Evolutionary conservation across 768 basidiomycete species (phyloP), one percentile per base, ranked within the genome.

Genomic region (Auriscalpium vulgare): DNA sequence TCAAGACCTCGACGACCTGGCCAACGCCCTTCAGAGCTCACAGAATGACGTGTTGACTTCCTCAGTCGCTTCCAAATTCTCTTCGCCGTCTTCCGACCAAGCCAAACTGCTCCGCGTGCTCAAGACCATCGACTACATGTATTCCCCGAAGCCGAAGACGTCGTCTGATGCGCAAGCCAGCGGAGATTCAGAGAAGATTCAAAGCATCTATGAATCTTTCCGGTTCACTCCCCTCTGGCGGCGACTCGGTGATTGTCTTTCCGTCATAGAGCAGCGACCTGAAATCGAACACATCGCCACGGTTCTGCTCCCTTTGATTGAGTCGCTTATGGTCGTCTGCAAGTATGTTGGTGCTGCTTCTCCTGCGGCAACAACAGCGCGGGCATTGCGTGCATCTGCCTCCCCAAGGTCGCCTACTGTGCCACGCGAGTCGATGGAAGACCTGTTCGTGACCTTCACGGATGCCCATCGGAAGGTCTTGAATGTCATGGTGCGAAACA

Each of bases 71-170:
- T 82, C 88, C 47, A 91, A 88, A 64, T 98, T 99, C 74, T 95
- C 95, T 1, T 84, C 93, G 1, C 86, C 95, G 2, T 95, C 95
- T 1, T 95, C 95, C 0, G 83, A 85, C 45, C 97, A 99, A 74
- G 94, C 97, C n/a, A 97, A 97, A 71, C 81, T 99, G 5, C 77
- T 99, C 8, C 81, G 97, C 11, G 87, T 99, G 13, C 76, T 99
- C 61, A 99, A 98, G 74, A 97, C 95, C 10, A 88, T 99, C 66
- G 97, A 98, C 68, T 95, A 95, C 69, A 95, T 97, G 84, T 93
- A 89, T 69, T 85, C 87, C 2, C 84, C 87, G 8, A 78, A 76
- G 50, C 62, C 74, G 8, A 77, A 75, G 57, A 67, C 73, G 35
- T 64, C 53, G 17, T 56, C 75, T 9, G 63, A 76, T 34, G 65